Base-by-base conservation (phyloP, 495 filamentous ascomycete species). In the Aspergillus campestris region DNA sequence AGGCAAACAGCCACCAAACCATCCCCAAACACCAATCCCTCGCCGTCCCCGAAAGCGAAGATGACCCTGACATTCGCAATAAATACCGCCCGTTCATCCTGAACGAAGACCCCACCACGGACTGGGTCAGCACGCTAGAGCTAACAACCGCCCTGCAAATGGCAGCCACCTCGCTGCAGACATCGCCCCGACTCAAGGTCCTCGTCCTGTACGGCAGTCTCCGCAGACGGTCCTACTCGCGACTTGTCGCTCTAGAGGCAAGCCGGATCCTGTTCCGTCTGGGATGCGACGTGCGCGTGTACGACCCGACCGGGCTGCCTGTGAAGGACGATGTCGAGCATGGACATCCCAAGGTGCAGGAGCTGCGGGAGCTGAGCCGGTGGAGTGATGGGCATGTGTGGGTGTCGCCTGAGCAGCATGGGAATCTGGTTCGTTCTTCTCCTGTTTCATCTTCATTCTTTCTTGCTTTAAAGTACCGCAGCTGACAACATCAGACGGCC, bases 301-400 rank as follows among this genome's bases (percentile, higher is more conserved):
- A 74, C 55, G 60, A 86, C 46, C 82, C 83, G 0, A 56, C 65
- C 1, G 73, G 72, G 7, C 60, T 86, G 6, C 83, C 83, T 0
- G 64, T 82, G 31, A 82, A 84, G 55, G 81, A 84, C 49, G 79
- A 82, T 45, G 66, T 65, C 15, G 73, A 79, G 7, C 67, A 75
- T 40, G 49, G 44, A 12, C 81, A 86, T 55, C 60, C 70, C 0
- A 83, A 83, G 39, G 83, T 86, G 2, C 77, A 78, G 48, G 82
- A 86, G 53, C 73, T 86, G 13, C 69, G 82, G 10, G 67, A 75
- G 5, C 70, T 86, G 7, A 81, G 74, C 44, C 51, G 47, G 8
- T 87, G 82, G 83, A 83, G 79, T 46, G 82, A 86, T 51, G 83
- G 81, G 0, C 81, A 86, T 58, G 44, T 86, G 10, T 86, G 81